phyloP scores from a whole-genome alignment of 169 alveolate species.

The Cryptosporidium felis region DNA sequence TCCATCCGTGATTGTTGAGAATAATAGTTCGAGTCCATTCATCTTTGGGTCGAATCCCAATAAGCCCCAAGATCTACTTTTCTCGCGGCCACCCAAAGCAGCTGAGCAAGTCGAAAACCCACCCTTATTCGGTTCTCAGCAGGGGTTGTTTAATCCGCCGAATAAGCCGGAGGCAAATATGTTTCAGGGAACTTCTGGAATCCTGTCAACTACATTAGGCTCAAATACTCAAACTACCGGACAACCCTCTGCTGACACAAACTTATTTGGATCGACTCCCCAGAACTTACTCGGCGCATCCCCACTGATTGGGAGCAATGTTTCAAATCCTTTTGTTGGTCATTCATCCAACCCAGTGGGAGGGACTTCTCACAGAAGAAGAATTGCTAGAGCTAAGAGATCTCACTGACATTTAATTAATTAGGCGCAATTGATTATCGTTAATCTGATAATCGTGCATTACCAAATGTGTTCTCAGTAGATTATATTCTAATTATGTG shows the following conservation, averaged over 20 bases:
- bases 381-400: slow-evolving; percentile 69
- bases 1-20: neutral
- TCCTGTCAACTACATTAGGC: slow-evolving; percentile 14
- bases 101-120: neutral
- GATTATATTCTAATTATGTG: slow-evolving; percentile 20
- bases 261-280: slow-evolving; percentile 47
- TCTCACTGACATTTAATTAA: slow-evolving; percentile 24
- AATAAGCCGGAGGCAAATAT: slow-evolving; percentile 14
- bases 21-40: slow-evolving; percentile 5
- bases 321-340: slow-evolving; percentile 57
- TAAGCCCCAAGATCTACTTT: neutral
- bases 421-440: neutral
- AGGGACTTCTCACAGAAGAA: slow-evolving; percentile 47
- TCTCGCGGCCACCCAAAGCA: neutral
- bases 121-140: neutral
- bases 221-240: neutral
- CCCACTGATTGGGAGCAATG: neutral
- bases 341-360: slow-evolving; percentile 37
- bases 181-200: neutral
- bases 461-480: neutral
- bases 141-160: slow-evolving; percentile 2
- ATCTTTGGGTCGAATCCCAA: slow-evolving; percentile 24
- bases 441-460: too few species aligned
- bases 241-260: neutral
- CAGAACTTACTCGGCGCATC: slow-evolving; percentile 5